Percentiles rank a stretch among this genome's conserved stretches.
These are phyloP conservation scores for Amanita fuliginea DNA, from an alignment of 768 basidiomycete genomes.

Conservation along the genomic window DNA sequence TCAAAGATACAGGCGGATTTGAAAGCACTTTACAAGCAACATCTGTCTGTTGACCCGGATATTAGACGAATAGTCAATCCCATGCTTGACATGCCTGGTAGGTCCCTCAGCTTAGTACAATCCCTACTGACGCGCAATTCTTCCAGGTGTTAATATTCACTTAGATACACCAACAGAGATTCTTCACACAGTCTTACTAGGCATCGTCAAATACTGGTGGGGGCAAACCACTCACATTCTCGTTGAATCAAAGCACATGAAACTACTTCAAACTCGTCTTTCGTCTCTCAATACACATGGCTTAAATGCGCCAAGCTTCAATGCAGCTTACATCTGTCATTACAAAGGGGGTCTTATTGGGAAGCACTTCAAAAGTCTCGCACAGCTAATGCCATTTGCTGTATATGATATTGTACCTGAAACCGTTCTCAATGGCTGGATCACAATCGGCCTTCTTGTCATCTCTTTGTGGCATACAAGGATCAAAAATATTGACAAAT, in stretches of 20 bases:
- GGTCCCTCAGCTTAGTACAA: too few species aligned
- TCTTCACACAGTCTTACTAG: constrained; percentile 31
- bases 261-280: not conserved
- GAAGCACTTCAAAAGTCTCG: constrained; percentile 23
- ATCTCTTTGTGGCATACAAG: constrained; percentile 20
- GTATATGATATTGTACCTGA: constrained; percentile 12
- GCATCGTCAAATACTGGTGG: constrained; percentile 40
- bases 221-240: constrained; percentile 19
- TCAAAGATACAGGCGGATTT: not conserved
- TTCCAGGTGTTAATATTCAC: constrained; percentile 28
- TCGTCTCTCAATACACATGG: not conserved
- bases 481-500: constrained; percentile 17
- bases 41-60: not conserved
- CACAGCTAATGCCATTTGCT: constrained; percentile 20
- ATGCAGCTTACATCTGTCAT: constrained; percentile 20
- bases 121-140: too few species aligned
- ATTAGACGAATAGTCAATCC: constrained; percentile 1
- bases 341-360: constrained; percentile 24
- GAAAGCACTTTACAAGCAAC: not conserved
- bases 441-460: constrained; percentile 18
- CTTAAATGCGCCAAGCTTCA: constrained; percentile 15
- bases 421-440: constrained; percentile 17
- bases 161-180: constrained; percentile 33
- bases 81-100: constrained; percentile 3
- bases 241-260: not conserved